Conservation (phyloP, 192 early-diverging fungal species). For the Pilaira anomala region DNA sequence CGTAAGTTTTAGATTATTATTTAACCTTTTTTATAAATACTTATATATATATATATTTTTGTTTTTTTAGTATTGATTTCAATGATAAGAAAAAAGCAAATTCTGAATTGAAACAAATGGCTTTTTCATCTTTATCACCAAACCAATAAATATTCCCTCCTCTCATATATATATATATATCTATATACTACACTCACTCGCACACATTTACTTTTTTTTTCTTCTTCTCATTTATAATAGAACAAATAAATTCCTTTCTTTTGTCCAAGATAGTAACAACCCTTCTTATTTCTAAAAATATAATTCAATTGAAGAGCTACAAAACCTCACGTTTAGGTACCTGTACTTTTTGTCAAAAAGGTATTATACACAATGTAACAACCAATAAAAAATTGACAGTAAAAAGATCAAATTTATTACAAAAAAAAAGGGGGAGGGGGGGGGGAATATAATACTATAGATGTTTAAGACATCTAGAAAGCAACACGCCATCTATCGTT, state of each 20-base stretch:
- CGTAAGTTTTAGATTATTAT: slow-evolving; percentile 8
- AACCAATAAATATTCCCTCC: background rate
- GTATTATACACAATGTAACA: background rate
- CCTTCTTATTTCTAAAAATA: too few relatives aligned
- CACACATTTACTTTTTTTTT: too few relatives aligned
- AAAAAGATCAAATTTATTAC: too few relatives aligned
- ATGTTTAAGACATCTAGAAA: background rate
- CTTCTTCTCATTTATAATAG: background rate
- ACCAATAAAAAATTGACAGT: too few relatives aligned
- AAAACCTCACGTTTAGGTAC: too few relatives aligned
- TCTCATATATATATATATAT: background rate
- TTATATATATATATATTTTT: background rate
- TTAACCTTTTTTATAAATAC: background rate
- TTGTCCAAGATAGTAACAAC: too few relatives aligned
- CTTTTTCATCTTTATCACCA: background rate
- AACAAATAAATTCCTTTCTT: too few relatives aligned
- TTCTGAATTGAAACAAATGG: background rate
- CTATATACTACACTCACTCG: too few relatives aligned
- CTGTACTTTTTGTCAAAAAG: too few relatives aligned
- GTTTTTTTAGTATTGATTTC: slow-evolving; percentile 9
- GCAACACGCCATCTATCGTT: slow-evolving; percentile 47
- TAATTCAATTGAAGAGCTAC: too few relatives aligned
- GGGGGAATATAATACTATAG: background rate
- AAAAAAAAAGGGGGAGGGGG: background rate
- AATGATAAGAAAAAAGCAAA: slow-evolving; percentile 11